Evolutionary conservation across 2,329 filamentous ascomycete species (phyloP).

Genomic region (Chaetomiaceae sp.): DNA sequence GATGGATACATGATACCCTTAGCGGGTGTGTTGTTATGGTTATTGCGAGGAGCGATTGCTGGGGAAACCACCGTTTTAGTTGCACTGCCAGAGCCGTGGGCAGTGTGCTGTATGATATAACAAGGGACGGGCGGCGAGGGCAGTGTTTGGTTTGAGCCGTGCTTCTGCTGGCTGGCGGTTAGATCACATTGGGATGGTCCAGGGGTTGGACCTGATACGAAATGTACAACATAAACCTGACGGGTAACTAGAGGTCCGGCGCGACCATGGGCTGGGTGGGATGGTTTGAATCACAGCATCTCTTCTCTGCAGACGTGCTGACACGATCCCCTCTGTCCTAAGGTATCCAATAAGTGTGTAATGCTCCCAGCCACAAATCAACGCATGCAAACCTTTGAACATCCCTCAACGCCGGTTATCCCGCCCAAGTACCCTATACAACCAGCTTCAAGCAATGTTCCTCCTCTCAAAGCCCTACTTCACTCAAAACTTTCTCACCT

Average conservation of each 20-base stretch:
- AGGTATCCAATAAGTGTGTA: background rate
- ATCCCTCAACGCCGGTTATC: no score
- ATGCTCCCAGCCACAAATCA: background rate
- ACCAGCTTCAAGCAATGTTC: no score
- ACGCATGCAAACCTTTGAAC: background rate
- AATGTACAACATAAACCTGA: constrained; percentile 10
- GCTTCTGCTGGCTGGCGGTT: background rate
- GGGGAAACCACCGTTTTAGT: no score
- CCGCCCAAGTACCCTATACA: no score
- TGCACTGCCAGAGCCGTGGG: no score
- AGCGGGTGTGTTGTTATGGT: no score
- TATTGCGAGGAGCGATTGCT: no score
- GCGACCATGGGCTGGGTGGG: background rate
- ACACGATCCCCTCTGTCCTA: background rate
- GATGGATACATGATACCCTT: background rate
- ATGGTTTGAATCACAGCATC: constrained; percentile 4
- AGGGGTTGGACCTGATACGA: background rate
- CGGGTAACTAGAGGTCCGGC: constrained; percentile 10
- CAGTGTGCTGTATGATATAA: no score
- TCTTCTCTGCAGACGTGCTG: background rate
- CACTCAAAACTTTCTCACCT: no score
- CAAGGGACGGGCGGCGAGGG: no score
- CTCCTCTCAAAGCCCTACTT: no score
- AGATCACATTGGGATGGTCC: background rate
- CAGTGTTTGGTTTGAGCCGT: background rate